phyloP scores from a whole-genome alignment of 148 eudicot genomes.

The Talinum fruticosum region DNA sequence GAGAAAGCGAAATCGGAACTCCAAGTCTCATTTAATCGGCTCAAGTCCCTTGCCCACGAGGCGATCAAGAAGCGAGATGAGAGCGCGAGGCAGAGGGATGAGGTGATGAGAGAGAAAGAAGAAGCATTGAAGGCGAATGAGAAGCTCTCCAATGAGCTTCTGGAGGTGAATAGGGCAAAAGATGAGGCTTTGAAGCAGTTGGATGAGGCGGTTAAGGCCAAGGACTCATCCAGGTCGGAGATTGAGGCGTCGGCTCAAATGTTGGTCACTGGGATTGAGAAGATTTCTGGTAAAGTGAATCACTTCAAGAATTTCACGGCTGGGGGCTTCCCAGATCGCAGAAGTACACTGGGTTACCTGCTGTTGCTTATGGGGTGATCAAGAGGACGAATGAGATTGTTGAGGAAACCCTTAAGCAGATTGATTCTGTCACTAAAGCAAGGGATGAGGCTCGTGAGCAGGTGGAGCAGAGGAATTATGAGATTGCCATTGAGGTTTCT shows the following conservation, averaged over 20 bases:
- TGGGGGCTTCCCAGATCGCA: constrained; percentile 83
- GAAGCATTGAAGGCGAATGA: constrained; percentile 44
- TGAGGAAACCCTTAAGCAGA: constrained; percentile 74
- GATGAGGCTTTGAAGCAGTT: constrained; percentile 49
- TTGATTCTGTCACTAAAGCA: constrained; percentile 51
- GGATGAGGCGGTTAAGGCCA: constrained; percentile 56
- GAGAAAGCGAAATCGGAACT: constrained; percentile 68
- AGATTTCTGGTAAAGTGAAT: constrained; percentile 75
- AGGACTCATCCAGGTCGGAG: constrained; percentile 63
- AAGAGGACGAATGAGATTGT: constrained; percentile 92
- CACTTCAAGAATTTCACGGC: constrained; percentile 57
- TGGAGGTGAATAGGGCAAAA: constrained; percentile 43
- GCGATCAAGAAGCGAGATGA: constrained; percentile 93
- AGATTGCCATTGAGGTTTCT: constrained; percentile 95
- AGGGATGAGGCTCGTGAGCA: constrained; percentile 76
- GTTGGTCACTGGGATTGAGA: constrained; percentile 84
- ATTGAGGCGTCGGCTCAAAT: constrained; percentile 73
- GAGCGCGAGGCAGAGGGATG: constrained; percentile 46
- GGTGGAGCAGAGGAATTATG: constrained; percentile 88
- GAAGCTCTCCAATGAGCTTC: constrained; percentile 46
- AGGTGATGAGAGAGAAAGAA: constrained; percentile 47
- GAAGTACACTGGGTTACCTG: constrained; percentile 85
- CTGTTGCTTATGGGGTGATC: constrained; percentile 91
- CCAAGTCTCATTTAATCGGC: constrained; percentile 58
- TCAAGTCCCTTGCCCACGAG: constrained; percentile 71